Percentiles rank a stretch among this genome's conserved stretches.
Conservation (phyloP, 176 grass and related monocot genomes). For the Melocanna baccifera region DNA sequence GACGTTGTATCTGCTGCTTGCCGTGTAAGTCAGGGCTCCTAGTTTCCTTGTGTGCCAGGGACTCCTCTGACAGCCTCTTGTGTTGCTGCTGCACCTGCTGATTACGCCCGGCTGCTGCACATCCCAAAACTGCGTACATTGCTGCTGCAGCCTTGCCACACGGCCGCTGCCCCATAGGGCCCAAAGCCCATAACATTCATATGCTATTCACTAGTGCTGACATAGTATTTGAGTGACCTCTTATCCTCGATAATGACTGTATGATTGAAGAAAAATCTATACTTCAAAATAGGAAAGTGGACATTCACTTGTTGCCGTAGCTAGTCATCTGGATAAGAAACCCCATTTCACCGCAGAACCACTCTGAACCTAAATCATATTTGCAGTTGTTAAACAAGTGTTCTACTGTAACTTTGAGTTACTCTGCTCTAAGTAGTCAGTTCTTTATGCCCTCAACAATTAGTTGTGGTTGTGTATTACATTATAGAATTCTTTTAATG, state of each 20-base stretch:
- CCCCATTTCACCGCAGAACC: slow-evolving; percentile 2
- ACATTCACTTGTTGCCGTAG: not conserved
- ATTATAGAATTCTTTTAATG: slow-evolving; percentile 18
- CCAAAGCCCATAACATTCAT: too few species aligned
- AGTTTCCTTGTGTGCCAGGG: too few species aligned
- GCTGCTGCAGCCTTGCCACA: too few species aligned
- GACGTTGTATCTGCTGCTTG: too few species aligned
- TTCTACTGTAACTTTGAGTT: not conserved
- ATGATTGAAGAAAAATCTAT: not conserved
- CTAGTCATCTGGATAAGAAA: slow-evolving; percentile 10
- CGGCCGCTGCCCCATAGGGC: too few species aligned
- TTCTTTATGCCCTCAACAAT: slow-evolving; percentile 14
- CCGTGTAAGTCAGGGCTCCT: too few species aligned
- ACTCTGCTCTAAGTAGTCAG: not conserved
- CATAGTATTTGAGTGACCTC: not conserved
- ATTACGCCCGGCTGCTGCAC: too few species aligned
- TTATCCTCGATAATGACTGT: slow-evolving; percentile 18
- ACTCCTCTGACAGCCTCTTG: too few species aligned
- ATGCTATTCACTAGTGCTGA: not conserved
- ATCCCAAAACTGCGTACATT: too few species aligned
- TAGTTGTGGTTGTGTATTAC: slow-evolving; percentile 18
- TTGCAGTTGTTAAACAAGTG: not conserved
- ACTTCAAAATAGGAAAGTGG: not conserved
- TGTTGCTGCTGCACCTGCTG: too few species aligned
- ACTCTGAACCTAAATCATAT: not conserved